phyloP scores from a whole-genome alignment of 768 basidiomycete species.

The Cystobasidium tubakii region DNA sequence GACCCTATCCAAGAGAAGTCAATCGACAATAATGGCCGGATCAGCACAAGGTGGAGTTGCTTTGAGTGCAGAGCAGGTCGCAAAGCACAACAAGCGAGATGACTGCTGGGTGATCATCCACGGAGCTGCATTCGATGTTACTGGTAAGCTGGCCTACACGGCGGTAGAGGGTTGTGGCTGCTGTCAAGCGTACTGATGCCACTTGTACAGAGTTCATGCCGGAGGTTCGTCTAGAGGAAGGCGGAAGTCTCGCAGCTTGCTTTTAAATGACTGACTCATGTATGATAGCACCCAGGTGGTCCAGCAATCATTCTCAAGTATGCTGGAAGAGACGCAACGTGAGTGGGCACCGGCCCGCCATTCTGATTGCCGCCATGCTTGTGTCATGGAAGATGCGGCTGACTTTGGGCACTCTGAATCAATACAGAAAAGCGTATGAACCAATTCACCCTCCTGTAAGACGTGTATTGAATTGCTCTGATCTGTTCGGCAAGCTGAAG shows the following conservation, averaged over 20 bases:
- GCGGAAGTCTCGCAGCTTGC: background rate
- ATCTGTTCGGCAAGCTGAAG: background rate
- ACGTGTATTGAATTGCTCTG: no score
- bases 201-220: conserved; percentile 39
- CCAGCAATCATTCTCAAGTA: conserved; percentile 72
- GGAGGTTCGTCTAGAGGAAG: background rate
- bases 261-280: background rate
- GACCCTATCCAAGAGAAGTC: no score
- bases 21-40: background rate
- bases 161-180: conserved; percentile 22
- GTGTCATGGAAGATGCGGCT: background rate
- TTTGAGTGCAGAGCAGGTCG: conserved; percentile 48
- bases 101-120: conserved; percentile 79
- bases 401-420: background rate
- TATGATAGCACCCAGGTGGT: conserved; percentile 68
- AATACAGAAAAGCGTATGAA: conserved; percentile 48
- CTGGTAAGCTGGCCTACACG: background rate
- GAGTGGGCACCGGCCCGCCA: conserved; percentile 45
- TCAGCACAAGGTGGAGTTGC: conserved; percentile 17
- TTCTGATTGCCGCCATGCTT: background rate
- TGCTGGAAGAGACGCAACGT: conserved; percentile 72
- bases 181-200: no score
- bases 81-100: conserved; percentile 54
- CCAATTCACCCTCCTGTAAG: conserved; percentile 64
- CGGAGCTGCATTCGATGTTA: conserved; percentile 57